These are phyloP conservation scores for Leptographium wingfieldii DNA, from an alignment of 2,329 filamentous ascomycete species.

Conservation along the genomic window DNA sequence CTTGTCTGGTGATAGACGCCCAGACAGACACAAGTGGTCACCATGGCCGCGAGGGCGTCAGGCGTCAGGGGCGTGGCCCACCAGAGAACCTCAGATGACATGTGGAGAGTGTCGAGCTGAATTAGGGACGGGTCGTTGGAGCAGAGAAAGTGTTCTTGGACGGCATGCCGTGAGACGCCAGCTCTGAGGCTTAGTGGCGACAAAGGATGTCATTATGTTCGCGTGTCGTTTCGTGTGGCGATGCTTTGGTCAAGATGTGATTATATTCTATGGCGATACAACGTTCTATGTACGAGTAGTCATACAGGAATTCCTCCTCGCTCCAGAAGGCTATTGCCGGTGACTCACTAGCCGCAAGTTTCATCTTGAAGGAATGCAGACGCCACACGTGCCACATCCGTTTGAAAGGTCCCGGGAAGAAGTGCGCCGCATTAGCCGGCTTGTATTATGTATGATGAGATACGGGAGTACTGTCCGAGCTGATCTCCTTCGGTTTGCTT, in stretches of 20 bases:
- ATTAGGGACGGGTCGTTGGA: conserved; percentile 47
- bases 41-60: conserved; percentile 32
- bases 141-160: conserved; percentile 38
- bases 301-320: too few species aligned
- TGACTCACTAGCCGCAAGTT: neutral
- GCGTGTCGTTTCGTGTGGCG: neutral
- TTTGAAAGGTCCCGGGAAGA: neutral
- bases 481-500: neutral
- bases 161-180: neutral
- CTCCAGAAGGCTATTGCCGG: too few species aligned
- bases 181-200: neutral
- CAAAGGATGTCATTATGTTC: neutral
- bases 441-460: too few species aligned
- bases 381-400: neutral
- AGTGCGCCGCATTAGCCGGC: too few species aligned
- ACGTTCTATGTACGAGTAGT: neutral
- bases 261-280: too few species aligned
- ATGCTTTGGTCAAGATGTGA: neutral
- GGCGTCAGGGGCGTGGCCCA: conserved; percentile 41
- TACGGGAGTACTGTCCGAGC: too few species aligned
- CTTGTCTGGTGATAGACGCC: conserved; percentile 34
- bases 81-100: conserved; percentile 33
- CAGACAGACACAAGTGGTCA: conserved; percentile 47
- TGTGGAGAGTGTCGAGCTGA: conserved; percentile 41
- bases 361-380: too few species aligned